Evolutionary conservation across 306 rosid species (phyloP), one percentile per base, ranked within the genome.

Genomic region (Rosa chinensis): DNA sequence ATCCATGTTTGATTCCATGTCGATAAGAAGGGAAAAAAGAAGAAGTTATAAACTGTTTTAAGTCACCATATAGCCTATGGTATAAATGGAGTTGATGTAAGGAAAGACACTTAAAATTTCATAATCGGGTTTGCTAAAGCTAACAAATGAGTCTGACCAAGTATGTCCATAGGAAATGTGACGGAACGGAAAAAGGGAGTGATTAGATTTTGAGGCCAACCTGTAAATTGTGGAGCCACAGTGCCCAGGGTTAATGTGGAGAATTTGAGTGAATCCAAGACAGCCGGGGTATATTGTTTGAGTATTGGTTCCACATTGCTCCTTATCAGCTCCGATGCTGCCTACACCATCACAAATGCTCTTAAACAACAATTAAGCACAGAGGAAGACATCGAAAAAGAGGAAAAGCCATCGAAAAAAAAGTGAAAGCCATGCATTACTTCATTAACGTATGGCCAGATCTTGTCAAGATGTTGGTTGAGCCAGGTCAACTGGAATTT

Each of bases 181-280:
- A 62, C 16, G 14, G 67, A 28, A 62, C 3, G 0, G 3, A 14
- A 32, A 10, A 32, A 32, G n/a, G 42, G 43, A 32, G n/a, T 17
- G 47, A 66, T 16, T 0, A 16, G 44, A 66, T 14, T 66, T 67
- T 42, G 17, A 43, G 76, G 28, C 87, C 61, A 73, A 92, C 99
- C 99, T 79, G 97, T 91, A 79, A 95, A 91, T 62, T 89, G 92
- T 25, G 99, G 99, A 77, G 99, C 96, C 77, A 95, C 97, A 43
- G 88, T 89, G 48, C 99, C 99, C 40, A 95, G 97, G 62, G 99
- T 95, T 77, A 95, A 82, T 84, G 67, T 90, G 73, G 99, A 90
- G 91, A 95, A 92, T 52, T 87, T 91, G 79, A 95, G 89, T 55
- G 99, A 86, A 49, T 91, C 81, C 80, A 95, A 84, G 64, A 89